Conservation (phyloP, 495 filamentous ascomycete species). For the Penicillium flavigenum region DNA sequence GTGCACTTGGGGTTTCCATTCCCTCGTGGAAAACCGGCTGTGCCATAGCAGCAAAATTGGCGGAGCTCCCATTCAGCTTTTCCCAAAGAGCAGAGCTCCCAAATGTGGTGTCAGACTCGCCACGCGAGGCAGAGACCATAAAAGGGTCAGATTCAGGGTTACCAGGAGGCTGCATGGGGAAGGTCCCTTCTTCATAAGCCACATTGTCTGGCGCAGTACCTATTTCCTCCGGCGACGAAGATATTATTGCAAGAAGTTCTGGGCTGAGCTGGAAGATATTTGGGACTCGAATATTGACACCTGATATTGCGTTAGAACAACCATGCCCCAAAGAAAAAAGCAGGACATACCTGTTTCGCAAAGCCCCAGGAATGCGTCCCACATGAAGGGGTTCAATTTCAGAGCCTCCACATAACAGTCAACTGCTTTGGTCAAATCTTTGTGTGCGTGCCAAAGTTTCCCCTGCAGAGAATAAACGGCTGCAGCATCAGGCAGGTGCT, state of each 20-base stretch:
- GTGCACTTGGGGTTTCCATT: constrained; percentile 43
- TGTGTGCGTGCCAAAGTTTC: constrained; percentile 79
- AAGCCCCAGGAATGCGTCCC: constrained; percentile 91
- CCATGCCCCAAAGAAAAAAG: constrained; percentile 5
- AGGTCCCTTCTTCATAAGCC: constrained; percentile 34
- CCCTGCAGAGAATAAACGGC: constrained; percentile 77
- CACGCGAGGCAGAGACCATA: constrained; percentile 42
- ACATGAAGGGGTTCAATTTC: constrained; percentile 93
- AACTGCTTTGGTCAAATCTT: constrained; percentile 76
- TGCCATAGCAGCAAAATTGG: constrained; percentile 36
- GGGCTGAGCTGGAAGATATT: constrained; percentile 83
- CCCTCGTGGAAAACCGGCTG: constrained; percentile 39
- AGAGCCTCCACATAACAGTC: constrained; percentile 83
- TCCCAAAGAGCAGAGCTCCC: constrained; percentile 57
- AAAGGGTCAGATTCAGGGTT: constrained; percentile 49
- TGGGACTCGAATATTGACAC: constrained; percentile 68
- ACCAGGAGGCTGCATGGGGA: constrained; percentile 46
- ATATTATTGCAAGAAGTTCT: constrained; percentile 58
- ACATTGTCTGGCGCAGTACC: constrained; percentile 40
- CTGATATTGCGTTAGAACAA: constrained; percentile 48
- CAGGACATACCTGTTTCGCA: constrained; percentile 60
- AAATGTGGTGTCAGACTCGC: constrained; percentile 41
- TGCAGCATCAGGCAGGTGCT: constrained; percentile 76
- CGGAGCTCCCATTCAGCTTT: constrained; percentile 54
- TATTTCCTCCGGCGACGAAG: constrained; percentile 38